Evolutionary conservation across 345 rosid genomes (phyloP), one percentile per base, ranked within the genome.

Genomic region (Brassica nigra): DNA sequence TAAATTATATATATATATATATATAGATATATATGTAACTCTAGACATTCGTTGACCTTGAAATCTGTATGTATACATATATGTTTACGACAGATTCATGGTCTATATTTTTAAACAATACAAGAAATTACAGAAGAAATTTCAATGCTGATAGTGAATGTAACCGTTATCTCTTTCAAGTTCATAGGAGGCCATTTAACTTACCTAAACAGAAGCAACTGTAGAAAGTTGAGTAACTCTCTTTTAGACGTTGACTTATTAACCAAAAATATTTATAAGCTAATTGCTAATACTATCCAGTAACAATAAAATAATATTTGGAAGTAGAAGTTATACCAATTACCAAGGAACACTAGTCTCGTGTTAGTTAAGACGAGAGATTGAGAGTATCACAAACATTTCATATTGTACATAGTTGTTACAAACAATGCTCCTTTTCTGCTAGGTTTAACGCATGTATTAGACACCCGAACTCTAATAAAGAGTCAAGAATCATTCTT

Each of bases 21-120:
- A n/a, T 36, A 47, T 47, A 27, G 2, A 36, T 11, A 3, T 2
- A 76, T 16, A 12, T 31, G 66, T 14, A 62, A 14, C 28, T 20
- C 68, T 7, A 28, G 11, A 59, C 30, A 2, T 1, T 2, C 29
- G 14, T 77, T 47, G 70, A 62, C 75, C 62, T 49, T 49, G 39
- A 10, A 59, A 4, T 28, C 7, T 29, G 1, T 14, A 14, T 31
- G 12, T 44, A 16, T 29, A 20, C 55, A 36, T 10, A 1, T 14
- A 14, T 10, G 31, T 66, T 39, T 67, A 76, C 29, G 44, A 66
- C 66, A 57, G 31, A 57, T n/a, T 55, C 72, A 54, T 66, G 57
- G 8, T 30, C 9, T 15, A 36, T 6, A 28, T 3, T 8, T 20
- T 66, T 15, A 66, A 37, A 27, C 54, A 8, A 76, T 1, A 69